Evolutionary conservation across 2,329 filamentous ascomycete species (phyloP).

Genomic region (Penicillium sp.): DNA sequence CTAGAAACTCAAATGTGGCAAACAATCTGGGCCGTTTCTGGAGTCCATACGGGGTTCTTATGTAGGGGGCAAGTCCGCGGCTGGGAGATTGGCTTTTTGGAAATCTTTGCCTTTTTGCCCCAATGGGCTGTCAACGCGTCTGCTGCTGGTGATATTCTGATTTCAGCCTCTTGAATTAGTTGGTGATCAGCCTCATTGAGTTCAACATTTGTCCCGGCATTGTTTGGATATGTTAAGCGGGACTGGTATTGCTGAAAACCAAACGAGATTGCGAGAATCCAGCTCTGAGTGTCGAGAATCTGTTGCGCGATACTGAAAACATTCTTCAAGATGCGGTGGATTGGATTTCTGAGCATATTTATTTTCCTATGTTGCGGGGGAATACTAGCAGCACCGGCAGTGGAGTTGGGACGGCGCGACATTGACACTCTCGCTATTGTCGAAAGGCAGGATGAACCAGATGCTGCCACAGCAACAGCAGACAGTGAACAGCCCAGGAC

Average conservation of each 20-base stretch:
- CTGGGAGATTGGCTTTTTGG: constrained; percentile 12
- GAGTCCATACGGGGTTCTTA: constrained; percentile 1
- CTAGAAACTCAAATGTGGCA: constrained; percentile 13
- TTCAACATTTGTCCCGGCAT: background rate
- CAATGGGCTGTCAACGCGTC: background rate
- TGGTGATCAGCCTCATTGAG: background rate
- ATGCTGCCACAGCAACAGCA: constrained; percentile 13
- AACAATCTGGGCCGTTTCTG: constrained; percentile 3
- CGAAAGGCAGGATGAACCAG: constrained; percentile 5
- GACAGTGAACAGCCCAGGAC: constrained; percentile 7
- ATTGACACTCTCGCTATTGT: constrained; percentile 4
- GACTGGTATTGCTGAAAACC: no score
- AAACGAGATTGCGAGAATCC: no score
- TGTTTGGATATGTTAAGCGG: background rate
- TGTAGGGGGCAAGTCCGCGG: background rate
- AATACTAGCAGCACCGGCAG: constrained; percentile 15
- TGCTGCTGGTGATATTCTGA: background rate
- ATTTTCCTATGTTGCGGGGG: constrained; percentile 9
- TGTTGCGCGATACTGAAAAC: no score
- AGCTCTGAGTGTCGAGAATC: no score
- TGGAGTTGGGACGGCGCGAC: constrained; percentile 4
- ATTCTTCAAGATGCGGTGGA: constrained; percentile 18
- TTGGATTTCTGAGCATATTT: constrained; percentile 6
- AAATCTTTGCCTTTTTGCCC: constrained; percentile 5
- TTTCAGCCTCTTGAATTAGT: background rate